A percentile compares a stretch with the other conserved stretches of the same genome.
phyloP scores from a whole-genome alignment of 495 filamentous ascomycete species.

The Penicillium silybi region DNA sequence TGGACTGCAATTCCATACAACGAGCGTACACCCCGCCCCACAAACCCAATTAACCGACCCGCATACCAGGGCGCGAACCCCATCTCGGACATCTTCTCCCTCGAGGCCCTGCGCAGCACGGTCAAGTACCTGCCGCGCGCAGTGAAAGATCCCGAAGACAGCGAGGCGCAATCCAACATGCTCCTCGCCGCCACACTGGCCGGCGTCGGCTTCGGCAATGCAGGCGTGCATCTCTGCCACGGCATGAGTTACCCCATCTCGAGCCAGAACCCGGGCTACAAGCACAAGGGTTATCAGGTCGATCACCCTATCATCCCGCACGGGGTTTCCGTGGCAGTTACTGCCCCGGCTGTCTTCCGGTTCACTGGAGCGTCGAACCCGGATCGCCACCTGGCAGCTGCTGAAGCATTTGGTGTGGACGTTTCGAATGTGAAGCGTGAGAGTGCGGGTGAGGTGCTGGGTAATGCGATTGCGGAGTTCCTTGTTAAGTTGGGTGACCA shows the following conservation, averaged over 20 bases:
- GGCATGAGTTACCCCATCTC: slow-evolving; percentile 97
- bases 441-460: slow-evolving; percentile 80
- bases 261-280: slow-evolving; percentile 86
- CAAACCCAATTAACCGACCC: slow-evolving; percentile 85
- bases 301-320: slow-evolving; percentile 81
- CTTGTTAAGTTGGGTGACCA: slow-evolving; percentile 81
- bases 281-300: slow-evolving; percentile 78
- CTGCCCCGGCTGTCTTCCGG: slow-evolving; percentile 87
- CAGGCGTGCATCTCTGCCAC: slow-evolving; percentile 94
- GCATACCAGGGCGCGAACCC: slow-evolving; percentile 98
- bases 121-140: slow-evolving; percentile 89
- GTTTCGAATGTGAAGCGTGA: slow-evolving; percentile 79
- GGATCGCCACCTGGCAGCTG: slow-evolving; percentile 82
- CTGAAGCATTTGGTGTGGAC: slow-evolving; percentile 88
- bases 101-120: slow-evolving; percentile 73
- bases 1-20: slow-evolving; percentile 96
- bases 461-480: slow-evolving; percentile 76
- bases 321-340: slow-evolving; percentile 92
- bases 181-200: slow-evolving; percentile 89
- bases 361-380: slow-evolving; percentile 91
- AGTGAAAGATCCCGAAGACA: slow-evolving; percentile 80
- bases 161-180: slow-evolving; percentile 91
- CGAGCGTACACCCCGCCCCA: slow-evolving; percentile 74
- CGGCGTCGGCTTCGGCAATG: slow-evolving; percentile 95
- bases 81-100: slow-evolving; percentile 92